Conservation (phyloP, 2,329 filamentous ascomycete genomes). For the Fusarium mangiferae region DNA sequence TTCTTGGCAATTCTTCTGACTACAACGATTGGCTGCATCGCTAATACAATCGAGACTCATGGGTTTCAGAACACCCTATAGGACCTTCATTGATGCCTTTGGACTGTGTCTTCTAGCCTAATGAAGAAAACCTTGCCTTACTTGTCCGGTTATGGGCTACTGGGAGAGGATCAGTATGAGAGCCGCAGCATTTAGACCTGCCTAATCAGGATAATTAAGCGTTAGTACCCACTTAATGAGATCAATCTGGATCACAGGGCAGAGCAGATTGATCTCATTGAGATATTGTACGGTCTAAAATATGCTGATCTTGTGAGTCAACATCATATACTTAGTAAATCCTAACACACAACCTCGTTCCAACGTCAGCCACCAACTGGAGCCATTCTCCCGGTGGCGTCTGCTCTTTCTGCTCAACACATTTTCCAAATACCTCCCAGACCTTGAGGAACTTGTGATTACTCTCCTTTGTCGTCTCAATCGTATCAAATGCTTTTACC, state of each 20-base stretch:
- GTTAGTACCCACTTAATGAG: neutral
- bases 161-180: neutral
- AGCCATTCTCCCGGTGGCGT: constrained; percentile 23
- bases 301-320: neutral
- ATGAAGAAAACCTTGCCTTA: neutral
- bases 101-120: neutral
- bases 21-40: rapidly evolving
- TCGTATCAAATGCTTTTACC: constrained; percentile 30
- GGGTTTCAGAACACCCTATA: rapidly evolving
- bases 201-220: neutral
- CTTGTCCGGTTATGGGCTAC: neutral
- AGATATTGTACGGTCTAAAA: neutral
- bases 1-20: neutral
- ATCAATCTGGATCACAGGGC: neutral
- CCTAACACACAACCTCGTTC: neutral
- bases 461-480: constrained; percentile 35
- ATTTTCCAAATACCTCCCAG: constrained; percentile 41
- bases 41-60: neutral
- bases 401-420: constrained; percentile 28
- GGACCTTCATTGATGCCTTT: neutral
- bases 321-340: neutral
- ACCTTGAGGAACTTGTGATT: constrained; percentile 43
- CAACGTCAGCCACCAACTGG: constrained; percentile 13
- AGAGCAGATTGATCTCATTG: neutral
- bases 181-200: neutral